phyloP scores from a whole-genome alignment of 352 stramenopile species.

The Phytopythium delawarense region DNA sequence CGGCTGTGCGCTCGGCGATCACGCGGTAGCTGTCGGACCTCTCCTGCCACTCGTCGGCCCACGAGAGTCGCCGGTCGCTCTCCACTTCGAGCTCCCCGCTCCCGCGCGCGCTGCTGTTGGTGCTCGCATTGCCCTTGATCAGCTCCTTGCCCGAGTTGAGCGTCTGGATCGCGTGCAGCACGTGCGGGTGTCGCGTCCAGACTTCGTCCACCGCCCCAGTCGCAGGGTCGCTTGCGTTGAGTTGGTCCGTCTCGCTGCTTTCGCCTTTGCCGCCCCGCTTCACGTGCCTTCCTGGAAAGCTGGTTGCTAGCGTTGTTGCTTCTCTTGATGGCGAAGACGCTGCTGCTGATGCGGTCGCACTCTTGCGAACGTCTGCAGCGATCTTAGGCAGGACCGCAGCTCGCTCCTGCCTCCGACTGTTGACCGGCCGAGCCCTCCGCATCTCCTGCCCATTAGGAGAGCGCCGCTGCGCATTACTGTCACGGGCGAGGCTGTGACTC shows the following conservation, averaged over 20 bases:
- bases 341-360: background rate
- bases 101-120: conserved; percentile 3
- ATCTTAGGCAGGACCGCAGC: background rate
- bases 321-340: background rate
- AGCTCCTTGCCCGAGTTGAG: conserved; percentile 13
- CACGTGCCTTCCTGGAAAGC: background rate
- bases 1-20: conserved; percentile 25
- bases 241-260: background rate
- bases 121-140: background rate
- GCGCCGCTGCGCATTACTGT: background rate
- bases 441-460: background rate
- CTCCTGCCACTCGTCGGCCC: conserved; percentile 40
- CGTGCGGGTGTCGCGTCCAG: conserved; percentile 37
- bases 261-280: background rate
- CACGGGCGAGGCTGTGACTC: background rate
- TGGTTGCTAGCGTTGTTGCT: background rate
- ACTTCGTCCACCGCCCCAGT: conserved; percentile 15
- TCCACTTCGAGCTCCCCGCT: conserved; percentile 24
- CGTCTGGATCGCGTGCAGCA: conserved; percentile 33
- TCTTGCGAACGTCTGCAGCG: background rate
- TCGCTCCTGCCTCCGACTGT: background rate
- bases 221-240: background rate
- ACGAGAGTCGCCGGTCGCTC: conserved; percentile 14
- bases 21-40: conserved; percentile 41
- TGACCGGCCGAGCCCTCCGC: background rate